Evolutionary conservation across 2,329 filamentous ascomycete genomes (phyloP), one percentile per base, ranked within the genome.

Genomic region (Ophiostoma montium): DNA sequence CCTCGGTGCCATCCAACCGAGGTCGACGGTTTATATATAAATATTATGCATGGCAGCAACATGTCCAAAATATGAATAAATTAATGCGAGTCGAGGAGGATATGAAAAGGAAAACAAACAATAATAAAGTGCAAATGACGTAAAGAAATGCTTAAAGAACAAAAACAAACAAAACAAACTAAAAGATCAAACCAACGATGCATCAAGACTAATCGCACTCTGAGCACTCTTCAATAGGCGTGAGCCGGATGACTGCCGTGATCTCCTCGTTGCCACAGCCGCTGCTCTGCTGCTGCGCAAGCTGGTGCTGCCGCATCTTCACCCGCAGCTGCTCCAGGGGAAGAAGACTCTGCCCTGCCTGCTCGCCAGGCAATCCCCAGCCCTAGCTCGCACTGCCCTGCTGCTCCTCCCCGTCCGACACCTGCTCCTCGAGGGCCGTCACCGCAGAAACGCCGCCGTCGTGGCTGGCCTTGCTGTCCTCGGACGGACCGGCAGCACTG

Each of bases 381-480:
- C 33, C 49, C 49, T 50, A 50, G 45, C 23, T 47, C 45, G 23
- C 27, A 27, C n/a, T 27, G 45, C 39, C 45, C 11, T 8, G n/a
- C 15, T 42, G 21, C 7, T 4, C 30, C 27, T 31, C 10, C n/a
- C 30, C 3, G 18, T 19, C 4, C 11, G 15, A 35, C 12, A 19
- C 13, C 16, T 16, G 35, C 13, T 38, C 19, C 5, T 27, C 23
- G 5, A 31, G 15, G 15, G n/a, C 15, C 16, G 38, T n/a, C 4
- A 19, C 13, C 8, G 21, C 13, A 27, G 13, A 9, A 9, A 15
- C 8, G 21, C 8, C 15, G n/a, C 38, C 5, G 0, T 41, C 13
- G 2, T 30, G 38, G 13, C 2, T 41, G 21, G 0, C 38, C 2
- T 16, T 19, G n/a, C 2, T 15, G 27, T 41, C 21, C 6, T 10